phyloP scores from a whole-genome alignment of 163 green algal genomes.

The Scenedesmus sp. region DNA sequence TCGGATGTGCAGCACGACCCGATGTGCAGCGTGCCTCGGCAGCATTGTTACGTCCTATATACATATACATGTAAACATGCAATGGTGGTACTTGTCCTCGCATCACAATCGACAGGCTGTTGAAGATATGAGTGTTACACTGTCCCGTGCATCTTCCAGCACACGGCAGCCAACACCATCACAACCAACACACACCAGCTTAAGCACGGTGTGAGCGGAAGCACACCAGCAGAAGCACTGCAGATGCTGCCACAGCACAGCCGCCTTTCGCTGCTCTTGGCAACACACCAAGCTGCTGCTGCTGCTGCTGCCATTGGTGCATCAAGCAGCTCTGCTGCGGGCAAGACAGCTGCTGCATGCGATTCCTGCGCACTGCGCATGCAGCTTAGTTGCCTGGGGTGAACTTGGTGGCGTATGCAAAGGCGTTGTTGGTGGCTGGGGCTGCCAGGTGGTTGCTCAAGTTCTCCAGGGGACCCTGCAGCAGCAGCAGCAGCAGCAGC shows the following conservation, averaged over 20 bases:
- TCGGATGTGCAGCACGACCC: too few relatives aligned
- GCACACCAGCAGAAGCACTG: neutral
- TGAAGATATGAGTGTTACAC: conserved; percentile 1
- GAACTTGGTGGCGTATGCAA: conserved; percentile 79
- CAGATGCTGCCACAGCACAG: neutral
- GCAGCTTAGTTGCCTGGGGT: conserved; percentile 49
- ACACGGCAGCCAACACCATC: neutral
- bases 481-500: conserved; percentile 18
- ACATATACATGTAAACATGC: too few relatives aligned
- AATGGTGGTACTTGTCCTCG: too few relatives aligned
- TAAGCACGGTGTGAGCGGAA: too few relatives aligned
- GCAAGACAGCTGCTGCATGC: neutral
- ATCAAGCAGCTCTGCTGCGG: neutral
- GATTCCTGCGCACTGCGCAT: too few relatives aligned
- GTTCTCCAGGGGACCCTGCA: conserved; percentile 76
- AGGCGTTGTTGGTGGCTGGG: conserved; percentile 73
- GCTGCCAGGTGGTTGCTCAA: conserved; percentile 70
- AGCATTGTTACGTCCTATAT: too few relatives aligned
- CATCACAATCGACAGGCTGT: too few relatives aligned
- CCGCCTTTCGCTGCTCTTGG: too few relatives aligned
- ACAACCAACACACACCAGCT: neutral
- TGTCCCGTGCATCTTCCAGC: neutral
- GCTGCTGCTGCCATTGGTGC: neutral
- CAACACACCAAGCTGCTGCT: neutral
- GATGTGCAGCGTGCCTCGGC: too few relatives aligned